A percentile compares a stretch with the other conserved stretches of the same genome.
These are phyloP conservation scores for Heracleum sosnowskyi DNA, from an alignment of 129 eudicot species.

Conservation along the genomic window DNA sequence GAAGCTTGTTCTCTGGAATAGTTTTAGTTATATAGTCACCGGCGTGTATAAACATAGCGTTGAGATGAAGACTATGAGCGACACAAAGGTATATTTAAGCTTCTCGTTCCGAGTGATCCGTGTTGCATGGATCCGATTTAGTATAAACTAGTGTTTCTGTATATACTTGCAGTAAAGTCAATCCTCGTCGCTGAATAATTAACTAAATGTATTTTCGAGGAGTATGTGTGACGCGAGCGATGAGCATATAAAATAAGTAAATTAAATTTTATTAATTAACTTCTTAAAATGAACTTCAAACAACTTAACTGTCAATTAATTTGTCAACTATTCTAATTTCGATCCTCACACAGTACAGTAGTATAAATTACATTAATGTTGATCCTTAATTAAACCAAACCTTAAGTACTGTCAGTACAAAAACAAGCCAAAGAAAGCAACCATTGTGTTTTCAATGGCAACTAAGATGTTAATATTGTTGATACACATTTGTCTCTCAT, in stretches of 20 bases:
- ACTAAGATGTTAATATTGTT: slow-evolving; percentile 1
- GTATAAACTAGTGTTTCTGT: not conserved
- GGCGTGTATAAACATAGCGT: not conserved
- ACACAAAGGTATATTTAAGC: slow-evolving; percentile 1
- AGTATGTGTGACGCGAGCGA: not conserved
- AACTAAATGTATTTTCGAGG: not conserved
- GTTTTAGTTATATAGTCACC: not conserved
- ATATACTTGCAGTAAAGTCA: not conserved
- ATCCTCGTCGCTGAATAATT: not conserved
- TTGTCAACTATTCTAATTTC: not conserved
- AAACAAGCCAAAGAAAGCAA: not conserved
- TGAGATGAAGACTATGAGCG: not conserved
- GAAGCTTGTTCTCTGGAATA: not conserved
- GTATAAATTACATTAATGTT: not conserved
- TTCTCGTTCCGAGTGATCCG: not conserved
- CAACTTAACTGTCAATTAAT: not conserved
- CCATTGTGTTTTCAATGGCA: slow-evolving; percentile 15
- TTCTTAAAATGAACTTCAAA: too few species aligned
- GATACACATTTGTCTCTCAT: not conserved
- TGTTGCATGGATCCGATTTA: not conserved
- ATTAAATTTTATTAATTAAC: too few species aligned
- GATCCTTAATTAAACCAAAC: not conserved
- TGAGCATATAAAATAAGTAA: not conserved
- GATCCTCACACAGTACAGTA: not conserved
- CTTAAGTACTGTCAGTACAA: not conserved